Evolutionary conservation across 441 rosid species (phyloP), one percentile per base, ranked within the genome.

Genomic region (Syzygium malaccense): DNA sequence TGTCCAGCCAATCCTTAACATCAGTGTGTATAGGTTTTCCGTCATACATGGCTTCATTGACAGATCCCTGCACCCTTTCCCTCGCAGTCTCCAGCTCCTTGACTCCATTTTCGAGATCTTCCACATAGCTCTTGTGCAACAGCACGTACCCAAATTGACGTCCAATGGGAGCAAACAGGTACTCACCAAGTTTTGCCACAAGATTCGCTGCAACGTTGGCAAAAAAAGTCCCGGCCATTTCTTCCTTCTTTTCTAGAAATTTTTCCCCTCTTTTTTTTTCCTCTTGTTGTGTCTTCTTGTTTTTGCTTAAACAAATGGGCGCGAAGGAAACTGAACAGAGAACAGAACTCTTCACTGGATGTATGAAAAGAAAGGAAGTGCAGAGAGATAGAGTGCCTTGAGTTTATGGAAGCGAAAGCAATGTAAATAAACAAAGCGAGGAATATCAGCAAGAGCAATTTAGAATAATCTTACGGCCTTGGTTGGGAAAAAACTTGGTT

Each of bases 1-100:
- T 6, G 4, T 1, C 2, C 4, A 58, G 1, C 66, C 66, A 58
- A 12, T 5, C 0, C 4, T 28, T 0, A 6, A 58, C 0, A 28
- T 58, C 17, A 0, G 0, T 0, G 0, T 26, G 0, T 26, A 58
- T 58, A 3, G 0, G 66, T 5, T 1, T 28, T 58, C 30, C 66
- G 0, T 12, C 0, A 26, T 1, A 0, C 7, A 0, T 1, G 15
- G 64, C 64, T 26, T 25, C 64, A 0, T 58, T 0, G 2, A 58
- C 7, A 1, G 30, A 6, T 1, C 4, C 11, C 58, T 55, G 4
- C 25, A 58, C 64, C 30, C 64, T 58, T 1, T 26, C 0, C 7
- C 0, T 2, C 1, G 3, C 3, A 12, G 0, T 26, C 30, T 25
- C 3, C 7, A 58, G 14, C 1, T 58, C 0, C 0, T 5, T 0